Conservation (phyloP, 805 yeast genomes). For the Blastobotrys peoriensis region DNA sequence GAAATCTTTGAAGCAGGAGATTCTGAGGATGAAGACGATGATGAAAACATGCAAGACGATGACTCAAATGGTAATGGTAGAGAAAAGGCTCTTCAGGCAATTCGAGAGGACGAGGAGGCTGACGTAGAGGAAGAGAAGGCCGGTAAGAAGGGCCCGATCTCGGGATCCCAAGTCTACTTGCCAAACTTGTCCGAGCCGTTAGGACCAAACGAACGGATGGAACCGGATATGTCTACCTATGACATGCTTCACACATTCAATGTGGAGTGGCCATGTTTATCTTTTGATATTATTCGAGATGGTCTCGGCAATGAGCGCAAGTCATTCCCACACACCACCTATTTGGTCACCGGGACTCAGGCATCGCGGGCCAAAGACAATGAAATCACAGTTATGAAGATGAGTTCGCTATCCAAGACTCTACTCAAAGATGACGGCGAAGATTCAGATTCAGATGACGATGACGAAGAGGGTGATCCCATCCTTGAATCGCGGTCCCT, state of each 20-base stretch:
- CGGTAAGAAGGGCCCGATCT: conserved; percentile 34
- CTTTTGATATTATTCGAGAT: conserved; percentile 86
- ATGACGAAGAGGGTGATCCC: conserved; percentile 72
- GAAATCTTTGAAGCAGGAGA: conserved; percentile 66
- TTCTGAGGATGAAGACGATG: conserved; percentile 79
- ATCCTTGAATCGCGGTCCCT: conserved; percentile 79
- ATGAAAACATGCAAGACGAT: conserved; percentile 43
- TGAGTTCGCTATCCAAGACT: conserved; percentile 78
- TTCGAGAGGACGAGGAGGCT: conserved; percentile 25
- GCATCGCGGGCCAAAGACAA: conserved; percentile 83
- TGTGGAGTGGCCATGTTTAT: conserved; percentile 95
- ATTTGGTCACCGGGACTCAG: conserved; percentile 88
- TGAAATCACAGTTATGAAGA: conserved; percentile 76
- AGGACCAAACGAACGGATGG: conserved; percentile 93
- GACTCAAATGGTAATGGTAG: conserved; percentile 35
- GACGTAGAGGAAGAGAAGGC: conserved; percentile 32
- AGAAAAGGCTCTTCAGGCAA: conserved; percentile 16
- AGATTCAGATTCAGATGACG: conserved; percentile 66
- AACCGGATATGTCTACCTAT: conserved; percentile 93
- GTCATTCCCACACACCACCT: conserved; percentile 79
- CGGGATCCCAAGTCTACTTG: conserved; percentile 47
- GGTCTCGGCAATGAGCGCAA: conserved; percentile 81
- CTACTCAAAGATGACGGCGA: conserved; percentile 78
- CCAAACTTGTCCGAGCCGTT: conserved; percentile 87
- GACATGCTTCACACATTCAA: conserved; percentile 94